Evolutionary conservation across 345 rosid species (phyloP), one percentile per base, ranked within the genome.

Genomic region (Hypericum perforatum): DNA sequence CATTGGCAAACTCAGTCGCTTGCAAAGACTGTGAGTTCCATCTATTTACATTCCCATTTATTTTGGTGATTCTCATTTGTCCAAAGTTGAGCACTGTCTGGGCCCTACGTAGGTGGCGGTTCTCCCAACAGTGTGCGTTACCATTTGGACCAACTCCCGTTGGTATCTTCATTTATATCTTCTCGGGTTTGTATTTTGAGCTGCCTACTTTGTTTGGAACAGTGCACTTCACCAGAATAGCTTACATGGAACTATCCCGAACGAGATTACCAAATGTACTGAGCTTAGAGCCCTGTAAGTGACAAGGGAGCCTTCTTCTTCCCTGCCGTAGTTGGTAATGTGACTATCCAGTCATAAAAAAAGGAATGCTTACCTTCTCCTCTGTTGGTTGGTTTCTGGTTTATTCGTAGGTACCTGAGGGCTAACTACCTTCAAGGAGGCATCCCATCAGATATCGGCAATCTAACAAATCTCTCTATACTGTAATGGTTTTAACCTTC

Each of bases 171-270:
- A n/a, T 12, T 56, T 40, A 11, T 36, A 0, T 37, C 40, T 9
- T 12, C 3, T 37, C 4, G 32, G 32, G 32, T 56, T 51, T 9
- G 16, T 6, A 7, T 39, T 39, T 56, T 3, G 46, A 13, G 9
- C 42, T 60, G 10, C 0, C 16, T 13, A 36, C 16, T 60, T 39
- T 39, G 29, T 29, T 45, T 44, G 47, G 49, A 52, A 59, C 66
- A 91, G 98, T 68, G 92, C 96, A 60, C 84, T 91, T 66, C 98
- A 91, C 64, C 89, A 80, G 67, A 91, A 91, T 69, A 81, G 84
- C 69, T 80, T 91, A 50, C 96, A 76, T 38, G 98, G 98, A 2
- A 60, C 68, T 39, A 87, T 91, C 57, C 98, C 98, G 38, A 68
- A 61, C 76, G 96, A 87, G 43, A 81, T 91, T 55, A 59, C 82